Conservation (phyloP, 768 basidiomycete genomes). For the Mycena chlorophos region DNA sequence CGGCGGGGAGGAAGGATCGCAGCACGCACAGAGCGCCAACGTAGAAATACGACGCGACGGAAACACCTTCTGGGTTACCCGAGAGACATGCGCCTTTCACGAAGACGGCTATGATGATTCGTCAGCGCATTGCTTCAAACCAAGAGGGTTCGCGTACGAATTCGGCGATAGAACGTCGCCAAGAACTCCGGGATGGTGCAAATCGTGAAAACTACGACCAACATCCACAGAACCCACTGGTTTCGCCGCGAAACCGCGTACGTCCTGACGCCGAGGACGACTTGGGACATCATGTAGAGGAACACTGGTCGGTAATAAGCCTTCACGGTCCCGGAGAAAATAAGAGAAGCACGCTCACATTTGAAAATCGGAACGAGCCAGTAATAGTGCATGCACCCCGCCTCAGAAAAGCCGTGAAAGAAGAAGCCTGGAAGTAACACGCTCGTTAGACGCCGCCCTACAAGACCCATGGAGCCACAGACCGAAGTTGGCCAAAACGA, state of each 20-base stretch:
- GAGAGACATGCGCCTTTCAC: neutral
- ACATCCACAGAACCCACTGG: neutral
- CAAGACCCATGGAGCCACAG: conserved; percentile 14
- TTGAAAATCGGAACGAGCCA: conserved; percentile 13
- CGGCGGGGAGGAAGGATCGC: neutral
- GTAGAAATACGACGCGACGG: conserved; percentile 11
- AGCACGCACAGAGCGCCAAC: conserved; percentile 12
- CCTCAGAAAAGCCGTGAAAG: conserved; percentile 8
- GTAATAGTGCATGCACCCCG: neutral
- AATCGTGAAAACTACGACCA: conserved; percentile 4
- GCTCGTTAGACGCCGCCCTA: neutral
- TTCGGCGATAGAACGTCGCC: conserved; percentile 5
- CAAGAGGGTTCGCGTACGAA: conserved; percentile 10
- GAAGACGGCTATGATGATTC: no score
- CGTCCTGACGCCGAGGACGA: conserved; percentile 5
- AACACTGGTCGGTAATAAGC: neutral
- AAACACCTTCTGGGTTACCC: conserved; percentile 5
- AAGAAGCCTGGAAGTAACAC: no score
- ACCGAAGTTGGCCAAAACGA: conserved; percentile 1
- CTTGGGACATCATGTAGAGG: conserved; percentile 5
- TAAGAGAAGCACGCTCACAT: neutral
- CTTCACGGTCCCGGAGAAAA: neutral
- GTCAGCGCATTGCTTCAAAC: no score
- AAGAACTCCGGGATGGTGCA: neutral
- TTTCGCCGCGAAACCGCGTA: conserved; percentile 16